Evolutionary conservation across 2,329 filamentous ascomycete species (phyloP), one percentile per base, ranked within the genome.

Genomic region (Capronia americana): DNA sequence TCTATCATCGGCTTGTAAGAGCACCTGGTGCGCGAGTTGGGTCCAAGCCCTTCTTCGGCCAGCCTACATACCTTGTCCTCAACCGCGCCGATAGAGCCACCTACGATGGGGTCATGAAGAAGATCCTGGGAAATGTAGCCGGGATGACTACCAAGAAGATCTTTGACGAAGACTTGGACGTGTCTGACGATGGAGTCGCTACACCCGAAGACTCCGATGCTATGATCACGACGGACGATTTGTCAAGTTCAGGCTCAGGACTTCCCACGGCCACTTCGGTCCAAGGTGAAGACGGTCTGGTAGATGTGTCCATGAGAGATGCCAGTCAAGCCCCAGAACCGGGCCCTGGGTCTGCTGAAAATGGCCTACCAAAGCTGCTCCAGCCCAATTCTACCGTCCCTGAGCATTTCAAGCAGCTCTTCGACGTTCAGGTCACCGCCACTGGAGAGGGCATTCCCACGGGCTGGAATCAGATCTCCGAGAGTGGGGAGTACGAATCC

Each of bases 241-340:
- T 85, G 3, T 87, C 91, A 3, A 88, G 88, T 3, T 86, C 85
- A 10, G 90, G 91, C 70, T 83, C 86, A 24, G 90, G 90, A 74
- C 61, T 62, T 44, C 84, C 97, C 55, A 86, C 90, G 65, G 90
- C 92, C 53, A 86, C 87, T 30, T 97, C 93, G 2, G 86, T 96
- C 1, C 90, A 93, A 75, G 91, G 92, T 10, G 94, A 97, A 76
- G 93, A 97, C 68, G 92, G 92, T 68, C 87, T 97, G 74, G 91
- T 98, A 5, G 92, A 97, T 75, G 89, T 99, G 17, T 91, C 91
- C 0, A 93, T 97, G 89, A 88, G 88, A 61, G 90, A 92, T 72
- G 80, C 81, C 2, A 75, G 75, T 17, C 81, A 84, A 64, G 70
- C 72, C 26, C 75, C 76, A 50, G 53, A 68, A 38, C 26, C 53